Base-by-base conservation (phyloP, 2,329 filamentous ascomycete species). In the Aspergillus sojae region DNA sequence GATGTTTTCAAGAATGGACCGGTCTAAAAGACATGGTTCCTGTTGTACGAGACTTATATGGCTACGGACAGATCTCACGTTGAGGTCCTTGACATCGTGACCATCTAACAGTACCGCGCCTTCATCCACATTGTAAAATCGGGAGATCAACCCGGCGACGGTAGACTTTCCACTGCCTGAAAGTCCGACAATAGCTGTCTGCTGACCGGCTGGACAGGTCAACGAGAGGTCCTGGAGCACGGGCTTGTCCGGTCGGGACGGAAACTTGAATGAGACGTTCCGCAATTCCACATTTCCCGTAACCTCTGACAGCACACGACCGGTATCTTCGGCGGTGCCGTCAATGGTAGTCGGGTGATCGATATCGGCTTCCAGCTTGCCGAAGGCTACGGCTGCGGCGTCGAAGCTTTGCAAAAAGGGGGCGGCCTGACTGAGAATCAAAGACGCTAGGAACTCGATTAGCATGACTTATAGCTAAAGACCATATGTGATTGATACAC, bases 1-100 rank as follows among this genome's bases (percentile, higher is more conserved):
- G 57, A 97, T 95, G 76, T 96, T 97, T 56, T 91, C 86, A 72
- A 86, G 91, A 66, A 97, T 94, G 0, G 91, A 92, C 0, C 90
- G 92, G 59, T 88, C 88, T 73, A 97, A 96, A 0, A 97, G 84
- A 0, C 91, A 89, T 0, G 93, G 92, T 72, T 97, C 94, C 74
- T 97, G 70, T 60, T 76, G 71, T 2, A 72, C 71, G 21, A 73
- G 60, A 21, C 70, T 63, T 16, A 73, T 41, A n/a, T 41, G 39
- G 19, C 39, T 48, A 3, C 45, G 48, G 19, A 69, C 62, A 26
- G 67, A 54, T 57, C 74, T 60, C 61, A 75, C 28, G 62, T 67
- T 68, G 1, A 67, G 66, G 7, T 71, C 46, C 46, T 78, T 79
- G 6, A 80, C 50, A 55, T 75, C 67, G 28, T 76, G 71, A 14